Evolutionary conservation across 495 filamentous ascomycete genomes (phyloP).

Genomic region (Hypomontagnella monticulosa): DNA sequence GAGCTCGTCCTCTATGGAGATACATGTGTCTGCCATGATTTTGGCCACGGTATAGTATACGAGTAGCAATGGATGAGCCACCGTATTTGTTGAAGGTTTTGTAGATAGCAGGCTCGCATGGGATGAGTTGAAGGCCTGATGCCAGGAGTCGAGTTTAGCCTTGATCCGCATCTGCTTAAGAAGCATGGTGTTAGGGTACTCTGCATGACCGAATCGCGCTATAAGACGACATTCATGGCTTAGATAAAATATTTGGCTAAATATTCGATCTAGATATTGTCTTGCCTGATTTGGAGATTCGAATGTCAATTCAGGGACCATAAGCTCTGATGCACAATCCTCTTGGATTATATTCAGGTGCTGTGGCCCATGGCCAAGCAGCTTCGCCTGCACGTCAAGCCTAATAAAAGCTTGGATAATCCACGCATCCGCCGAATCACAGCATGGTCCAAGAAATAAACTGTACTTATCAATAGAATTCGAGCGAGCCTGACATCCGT

Average conservation of each 20-base stretch:
- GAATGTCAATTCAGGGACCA: constrained; percentile 29
- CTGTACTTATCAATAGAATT: constrained; percentile 10
- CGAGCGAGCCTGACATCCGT: constrained; percentile 30
- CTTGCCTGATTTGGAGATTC: constrained; percentile 41
- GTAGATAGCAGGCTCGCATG: not conserved
- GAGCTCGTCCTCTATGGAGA: constrained; percentile 48
- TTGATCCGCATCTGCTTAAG: constrained; percentile 26
- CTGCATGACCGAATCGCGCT: not conserved
- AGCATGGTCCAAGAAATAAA: constrained; percentile 28
- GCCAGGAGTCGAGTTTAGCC: constrained; percentile 39
- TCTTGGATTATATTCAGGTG: constrained; percentile 19
- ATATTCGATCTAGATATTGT: constrained; percentile 45
- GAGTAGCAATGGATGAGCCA: constrained; percentile 48
- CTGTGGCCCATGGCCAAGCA: constrained; percentile 39
- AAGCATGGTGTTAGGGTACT: constrained; percentile 3
- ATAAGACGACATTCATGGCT: constrained; percentile 33
- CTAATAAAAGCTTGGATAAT: constrained; percentile 52
- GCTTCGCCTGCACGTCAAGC: constrained; percentile 50
- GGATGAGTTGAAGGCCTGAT: constrained; percentile 31
- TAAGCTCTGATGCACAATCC: constrained; percentile 11
- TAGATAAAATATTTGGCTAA: constrained; percentile 44
- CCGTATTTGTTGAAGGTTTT: not conserved
- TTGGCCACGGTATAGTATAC: constrained; percentile 58
- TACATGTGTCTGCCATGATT: constrained; percentile 57
- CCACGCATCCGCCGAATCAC: constrained; percentile 48